These are phyloP conservation scores for Exserohilum rostratum DNA, from an alignment of 2,329 filamentous ascomycete species.

Conservation along the genomic window DNA sequence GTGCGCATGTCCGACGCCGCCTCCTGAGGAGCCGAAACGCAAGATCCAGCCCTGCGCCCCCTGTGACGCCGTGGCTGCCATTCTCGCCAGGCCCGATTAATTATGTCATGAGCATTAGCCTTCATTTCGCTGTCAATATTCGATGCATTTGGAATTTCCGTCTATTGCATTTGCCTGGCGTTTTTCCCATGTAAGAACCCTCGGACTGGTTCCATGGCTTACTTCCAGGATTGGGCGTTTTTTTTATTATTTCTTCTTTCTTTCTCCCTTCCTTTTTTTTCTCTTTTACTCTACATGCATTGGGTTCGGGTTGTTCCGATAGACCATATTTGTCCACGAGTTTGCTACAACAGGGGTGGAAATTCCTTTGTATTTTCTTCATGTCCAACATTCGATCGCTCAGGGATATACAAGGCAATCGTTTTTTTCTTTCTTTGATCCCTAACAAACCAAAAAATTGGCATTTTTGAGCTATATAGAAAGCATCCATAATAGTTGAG, in stretches of 20 bases:
- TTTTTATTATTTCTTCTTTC: background rate
- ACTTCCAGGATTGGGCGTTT: slow-evolving; percentile 5
- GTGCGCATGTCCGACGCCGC: slow-evolving; percentile 20
- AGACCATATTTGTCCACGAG: background rate
- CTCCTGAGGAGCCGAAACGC: slow-evolving; percentile 20
- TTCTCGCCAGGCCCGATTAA: slow-evolving; percentile 29
- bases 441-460: background rate
- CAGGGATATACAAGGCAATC: too few relatives aligned
- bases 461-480: background rate
- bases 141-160: slow-evolving; percentile 22
- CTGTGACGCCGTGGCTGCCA: slow-evolving; percentile 36
- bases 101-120: background rate
- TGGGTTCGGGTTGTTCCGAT: slow-evolving; percentile 4
- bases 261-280: background rate
- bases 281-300: slow-evolving; percentile 5
- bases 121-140: slow-evolving; percentile 35
- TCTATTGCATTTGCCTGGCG: slow-evolving; percentile 26
- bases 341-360: too few relatives aligned
- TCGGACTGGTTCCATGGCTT: slow-evolving; percentile 28
- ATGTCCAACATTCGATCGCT: too few relatives aligned
- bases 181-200: slow-evolving; percentile 33
- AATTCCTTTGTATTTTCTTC: background rate
- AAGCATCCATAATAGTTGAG: background rate
- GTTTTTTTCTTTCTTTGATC: background rate
- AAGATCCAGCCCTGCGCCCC: slow-evolving; percentile 28